Conservation (phyloP, 441 rosid species). For the Capsella rubella region DNA sequence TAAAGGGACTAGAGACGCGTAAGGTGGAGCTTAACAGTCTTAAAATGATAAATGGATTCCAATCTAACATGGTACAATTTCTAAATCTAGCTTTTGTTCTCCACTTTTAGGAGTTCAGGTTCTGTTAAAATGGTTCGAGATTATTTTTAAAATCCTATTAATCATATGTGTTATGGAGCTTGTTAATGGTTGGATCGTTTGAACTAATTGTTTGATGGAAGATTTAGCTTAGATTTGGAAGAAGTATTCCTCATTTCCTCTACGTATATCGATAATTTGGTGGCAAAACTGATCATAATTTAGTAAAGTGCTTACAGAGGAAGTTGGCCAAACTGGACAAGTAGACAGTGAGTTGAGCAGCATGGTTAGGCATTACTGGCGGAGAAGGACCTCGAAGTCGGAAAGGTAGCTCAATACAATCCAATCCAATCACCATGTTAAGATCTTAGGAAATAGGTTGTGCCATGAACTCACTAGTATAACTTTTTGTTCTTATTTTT, state of each 20-base stretch:
- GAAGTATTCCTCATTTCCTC: neutral
- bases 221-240: neutral
- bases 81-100: no score
- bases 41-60: neutral
- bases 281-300: no score
- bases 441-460: constrained; percentile 1
- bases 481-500: neutral
- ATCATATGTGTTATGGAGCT: neutral
- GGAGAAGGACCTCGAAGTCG: constrained; percentile 69
- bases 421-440: constrained; percentile 15
- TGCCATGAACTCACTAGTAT: neutral
- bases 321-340: constrained; percentile 77
- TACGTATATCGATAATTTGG: no score
- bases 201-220: neutral
- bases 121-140: neutral
- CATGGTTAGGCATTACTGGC: constrained; percentile 49
- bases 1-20: neutral
- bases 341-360: constrained; percentile 67
- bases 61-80: neutral
- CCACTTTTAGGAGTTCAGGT: no score
- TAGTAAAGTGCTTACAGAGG: constrained; percentile 29
- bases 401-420: constrained; percentile 53
- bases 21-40: neutral
- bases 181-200: neutral
- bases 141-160: no score